These are phyloP conservation scores for Ophiostoma fasciatum DNA, from an alignment of 2,329 filamentous ascomycete species.

Conservation along the genomic window DNA sequence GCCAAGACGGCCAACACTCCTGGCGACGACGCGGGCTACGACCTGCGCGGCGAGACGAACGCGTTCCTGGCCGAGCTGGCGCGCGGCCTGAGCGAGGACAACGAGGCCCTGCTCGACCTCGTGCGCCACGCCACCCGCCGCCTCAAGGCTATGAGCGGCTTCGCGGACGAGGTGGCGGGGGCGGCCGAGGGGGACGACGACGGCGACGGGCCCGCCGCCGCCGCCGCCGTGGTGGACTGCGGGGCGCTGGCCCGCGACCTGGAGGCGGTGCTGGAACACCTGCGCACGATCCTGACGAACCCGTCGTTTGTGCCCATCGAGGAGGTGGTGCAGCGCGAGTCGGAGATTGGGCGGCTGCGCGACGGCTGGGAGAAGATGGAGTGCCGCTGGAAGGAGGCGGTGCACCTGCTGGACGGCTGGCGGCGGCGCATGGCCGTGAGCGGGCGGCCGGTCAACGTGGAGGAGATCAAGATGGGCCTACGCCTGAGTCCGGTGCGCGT, in stretches of 20 bases:
- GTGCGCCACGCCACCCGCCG: slow-evolving; percentile 57
- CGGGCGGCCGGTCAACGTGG: slow-evolving; percentile 54
- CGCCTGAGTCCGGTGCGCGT: slow-evolving; percentile 45
- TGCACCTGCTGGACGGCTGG: slow-evolving; percentile 86
- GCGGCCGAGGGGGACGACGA: slow-evolving; percentile 14
- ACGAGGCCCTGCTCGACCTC: slow-evolving; percentile 63
- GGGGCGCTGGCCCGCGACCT: slow-evolving; percentile 59
- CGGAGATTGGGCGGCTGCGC: slow-evolving; percentile 72
- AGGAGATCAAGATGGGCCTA: slow-evolving; percentile 53
- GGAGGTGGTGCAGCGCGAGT: slow-evolving; percentile 82
- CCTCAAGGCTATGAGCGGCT: slow-evolving; percentile 52
- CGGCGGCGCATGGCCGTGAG: slow-evolving; percentile 62
- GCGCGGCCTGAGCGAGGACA: slow-evolving; percentile 76
- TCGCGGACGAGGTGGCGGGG: slow-evolving; percentile 17
- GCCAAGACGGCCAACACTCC: background rate
- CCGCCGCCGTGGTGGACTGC: slow-evolving; percentile 19
- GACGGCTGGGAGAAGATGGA: slow-evolving; percentile 93
- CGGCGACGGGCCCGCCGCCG: slow-evolving; percentile 16
- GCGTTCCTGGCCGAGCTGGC: slow-evolving; percentile 78
- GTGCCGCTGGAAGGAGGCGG: slow-evolving; percentile 73
- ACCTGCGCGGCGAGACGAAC: slow-evolving; percentile 73
- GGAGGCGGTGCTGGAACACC: slow-evolving; percentile 62
- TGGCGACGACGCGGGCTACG: slow-evolving; percentile 38
- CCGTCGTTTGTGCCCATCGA: slow-evolving; percentile 93
- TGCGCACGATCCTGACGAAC: slow-evolving; percentile 76